A percentile compares a stretch with the other conserved stretches of the same genome.
Evolutionary conservation across 2,329 filamentous ascomycete species (phyloP).

Genomic region (Paecilomyces sp.): DNA sequence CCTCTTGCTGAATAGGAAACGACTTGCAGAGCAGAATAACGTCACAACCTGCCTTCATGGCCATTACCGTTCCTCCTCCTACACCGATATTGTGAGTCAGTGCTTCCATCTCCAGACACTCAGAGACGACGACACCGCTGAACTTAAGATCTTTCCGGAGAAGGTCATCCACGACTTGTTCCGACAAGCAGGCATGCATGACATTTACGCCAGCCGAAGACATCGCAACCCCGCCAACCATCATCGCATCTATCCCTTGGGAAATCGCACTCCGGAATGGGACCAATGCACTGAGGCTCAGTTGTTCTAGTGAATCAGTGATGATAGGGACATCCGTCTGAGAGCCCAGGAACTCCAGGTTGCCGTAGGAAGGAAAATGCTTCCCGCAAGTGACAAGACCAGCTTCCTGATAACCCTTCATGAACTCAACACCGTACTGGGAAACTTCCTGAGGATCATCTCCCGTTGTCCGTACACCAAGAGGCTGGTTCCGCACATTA

Average conservation of each 20-base stretch:
- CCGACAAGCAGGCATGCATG: conserved; percentile 87
- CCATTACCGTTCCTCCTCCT: conserved; percentile 93
- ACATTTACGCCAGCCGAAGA: conserved; percentile 87
- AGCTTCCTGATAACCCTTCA: conserved; percentile 88
- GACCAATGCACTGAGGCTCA: conserved; percentile 84
- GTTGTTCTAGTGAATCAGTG: conserved; percentile 84
- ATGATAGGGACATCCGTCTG: conserved; percentile 91
- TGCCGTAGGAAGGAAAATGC: conserved; percentile 94
- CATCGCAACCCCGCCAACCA: conserved; percentile 91
- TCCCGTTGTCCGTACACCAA: conserved; percentile 82
- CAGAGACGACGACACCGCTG: conserved; percentile 85
- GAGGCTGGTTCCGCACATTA: conserved; percentile 81
- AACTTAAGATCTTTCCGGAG: conserved; percentile 85
- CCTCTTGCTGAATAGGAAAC: conserved; percentile 82
- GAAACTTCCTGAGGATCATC: conserved; percentile 95
- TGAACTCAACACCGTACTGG: conserved; percentile 80
- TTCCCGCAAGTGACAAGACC: conserved; percentile 87
- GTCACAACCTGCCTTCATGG: conserved; percentile 92
- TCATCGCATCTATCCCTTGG: conserved; percentile 85
- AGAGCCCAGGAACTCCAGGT: conserved; percentile 86
- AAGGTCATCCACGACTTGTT: conserved; percentile 86
- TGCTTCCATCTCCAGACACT: conserved; percentile 95
- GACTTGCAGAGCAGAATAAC: conserved; percentile 81
- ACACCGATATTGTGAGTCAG: conserved; percentile 95
- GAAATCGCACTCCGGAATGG: conserved; percentile 87